Evolutionary conservation across 805 yeast species (phyloP), one percentile per base, ranked within the genome.

Genomic region (Metschnikowia reukaufii): DNA sequence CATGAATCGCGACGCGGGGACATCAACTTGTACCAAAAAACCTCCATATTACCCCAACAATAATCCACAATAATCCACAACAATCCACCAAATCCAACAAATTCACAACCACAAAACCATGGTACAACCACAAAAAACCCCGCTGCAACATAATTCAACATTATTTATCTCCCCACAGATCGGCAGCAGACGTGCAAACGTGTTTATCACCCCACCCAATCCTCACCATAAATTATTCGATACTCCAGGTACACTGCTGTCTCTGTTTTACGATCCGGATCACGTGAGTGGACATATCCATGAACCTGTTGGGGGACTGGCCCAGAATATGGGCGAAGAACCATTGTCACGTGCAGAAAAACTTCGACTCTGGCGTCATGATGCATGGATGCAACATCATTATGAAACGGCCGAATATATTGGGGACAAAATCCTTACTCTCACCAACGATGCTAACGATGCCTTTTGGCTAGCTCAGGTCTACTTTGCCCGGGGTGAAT

Each of bases 391-490:
- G 84, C 96, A 91, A 57, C 97, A 91, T 63, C 95, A 90, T 52
- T 88, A 88, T 64, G 76, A 77, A 36, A 88, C 97, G 0, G 97
- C 98, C 0, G 92, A 86, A 57, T 89, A 83, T 62, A 79, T 94
- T 21, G 98, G 96, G 13, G 96, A 94, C 67, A 92, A 91, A 58
- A 88, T 94, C 6, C 75, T 88, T 35, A 79, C 90, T 1, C 68
- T 94, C 50, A 90, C 97, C 0, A 76, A 77, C 49, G 97, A 91
- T 60, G 86, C 96, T 12, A 88, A 85, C 59, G 98, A 92, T 63
- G 97, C 97, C 9, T 92, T 89, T 65, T 91, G 97, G 97, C 73
- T 92, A 25, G 97, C 96, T 0, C 97, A 92, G 68, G 96, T 87
- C 4, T 83, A 86, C 63, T 88, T 82, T 64, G 73, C 82, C 46